These are phyloP conservation scores for Aspergillus sp. DNA, from an alignment of 2,329 filamentous ascomycete species.

Conservation along the genomic window DNA sequence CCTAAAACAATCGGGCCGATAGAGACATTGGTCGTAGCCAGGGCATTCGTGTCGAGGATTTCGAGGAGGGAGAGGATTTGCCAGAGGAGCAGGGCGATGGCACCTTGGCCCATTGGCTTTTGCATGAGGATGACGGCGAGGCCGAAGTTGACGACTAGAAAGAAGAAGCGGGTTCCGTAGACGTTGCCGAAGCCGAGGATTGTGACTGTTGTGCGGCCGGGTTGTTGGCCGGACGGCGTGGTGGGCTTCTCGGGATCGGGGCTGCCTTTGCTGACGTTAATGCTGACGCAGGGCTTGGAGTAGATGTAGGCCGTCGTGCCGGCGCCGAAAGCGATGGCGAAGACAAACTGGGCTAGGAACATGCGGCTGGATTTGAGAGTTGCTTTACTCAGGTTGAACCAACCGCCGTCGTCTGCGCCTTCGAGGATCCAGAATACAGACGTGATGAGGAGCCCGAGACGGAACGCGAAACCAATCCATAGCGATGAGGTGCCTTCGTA, in stretches of 20 bases:
- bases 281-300: constrained; percentile 75
- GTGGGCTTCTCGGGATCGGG: constrained; percentile 35
- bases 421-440: constrained; percentile 85
- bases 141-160: constrained; percentile 73
- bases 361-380: constrained; percentile 67
- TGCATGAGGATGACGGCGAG: constrained; percentile 72
- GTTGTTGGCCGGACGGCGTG: constrained; percentile 26
- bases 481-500: constrained; percentile 79
- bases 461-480: constrained; percentile 78
- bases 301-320: constrained; percentile 80
- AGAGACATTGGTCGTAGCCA: constrained; percentile 54
- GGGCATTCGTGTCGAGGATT: constrained; percentile 55
- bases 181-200: constrained; percentile 89
- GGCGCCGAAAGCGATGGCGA: constrained; percentile 73
- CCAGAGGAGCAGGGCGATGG: constrained; percentile 75
- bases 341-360: constrained; percentile 69
- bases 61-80: constrained; percentile 74
- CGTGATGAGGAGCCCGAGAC: constrained; percentile 65
- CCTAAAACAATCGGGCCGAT: constrained; percentile 80
- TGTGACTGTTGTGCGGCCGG: constrained; percentile 51
- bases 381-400: constrained; percentile 59
- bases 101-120: constrained; percentile 89
- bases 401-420: constrained; percentile 73
- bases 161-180: constrained; percentile 83
- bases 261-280: constrained; percentile 50